phyloP scores from a whole-genome alignment of 345 rosid species.

The Microcos paniculata region DNA sequence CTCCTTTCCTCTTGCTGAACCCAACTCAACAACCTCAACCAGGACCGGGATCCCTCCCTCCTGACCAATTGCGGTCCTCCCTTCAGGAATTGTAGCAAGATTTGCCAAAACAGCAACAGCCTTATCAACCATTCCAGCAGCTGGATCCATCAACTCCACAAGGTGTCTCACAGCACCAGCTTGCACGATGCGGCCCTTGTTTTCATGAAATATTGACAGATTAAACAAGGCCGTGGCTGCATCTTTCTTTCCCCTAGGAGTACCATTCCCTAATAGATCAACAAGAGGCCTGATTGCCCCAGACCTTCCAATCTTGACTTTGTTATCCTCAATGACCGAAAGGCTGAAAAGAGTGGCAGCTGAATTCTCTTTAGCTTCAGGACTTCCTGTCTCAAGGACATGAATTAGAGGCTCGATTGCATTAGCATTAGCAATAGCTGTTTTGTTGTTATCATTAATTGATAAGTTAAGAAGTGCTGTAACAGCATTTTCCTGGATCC shows the following conservation, averaged over 20 bases:
- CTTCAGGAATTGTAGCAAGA: conserved; percentile 82
- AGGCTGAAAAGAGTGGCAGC: conserved; percentile 91
- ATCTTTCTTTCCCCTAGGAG: conserved; percentile 85
- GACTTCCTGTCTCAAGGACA: conserved; percentile 75
- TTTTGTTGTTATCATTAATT: conserved; percentile 75
- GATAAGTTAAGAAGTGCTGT: conserved; percentile 92
- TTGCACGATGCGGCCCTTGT: conserved; percentile 72
- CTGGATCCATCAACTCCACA: conserved; percentile 88
- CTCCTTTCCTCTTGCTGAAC: conserved; percentile 91
- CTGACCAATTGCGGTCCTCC: conserved; percentile 75
- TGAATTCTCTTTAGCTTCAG: conserved; percentile 84
- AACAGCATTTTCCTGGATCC: conserved; percentile 75
- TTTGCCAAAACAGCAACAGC: conserved; percentile 90
- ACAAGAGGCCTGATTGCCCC: conserved; percentile 90
- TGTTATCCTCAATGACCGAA: conserved; percentile 79
- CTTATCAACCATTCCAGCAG: conserved; percentile 91
- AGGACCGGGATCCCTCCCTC: conserved; percentile 75
- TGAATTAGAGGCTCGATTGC: conserved; percentile 78
- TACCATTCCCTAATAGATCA: conserved; percentile 75
- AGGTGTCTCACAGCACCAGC: conserved; percentile 91
- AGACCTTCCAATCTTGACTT: conserved; percentile 73
- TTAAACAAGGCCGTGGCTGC: conserved; percentile 92
- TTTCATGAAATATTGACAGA: conserved; percentile 77
- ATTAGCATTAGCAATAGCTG: conserved; percentile 62
- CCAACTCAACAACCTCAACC: conserved; percentile 96